Conservation (phyloP, 1,139 yeast genomes). For the Saccharomyces pastorianus region DNA sequence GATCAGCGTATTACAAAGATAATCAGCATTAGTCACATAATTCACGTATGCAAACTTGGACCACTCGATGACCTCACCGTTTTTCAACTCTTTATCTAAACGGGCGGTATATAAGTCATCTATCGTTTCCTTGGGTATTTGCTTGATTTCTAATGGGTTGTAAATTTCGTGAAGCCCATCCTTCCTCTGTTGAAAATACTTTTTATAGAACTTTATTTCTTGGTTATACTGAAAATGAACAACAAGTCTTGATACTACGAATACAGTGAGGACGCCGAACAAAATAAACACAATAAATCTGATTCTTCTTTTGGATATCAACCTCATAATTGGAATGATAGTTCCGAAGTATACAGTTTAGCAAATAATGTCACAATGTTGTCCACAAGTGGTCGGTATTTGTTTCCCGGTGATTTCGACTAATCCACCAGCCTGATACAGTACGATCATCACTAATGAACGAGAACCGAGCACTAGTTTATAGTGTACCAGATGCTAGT, state of each 20-base stretch:
- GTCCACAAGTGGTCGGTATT: neutral
- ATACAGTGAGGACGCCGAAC: constrained; percentile 7
- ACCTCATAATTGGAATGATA: constrained; percentile 9
- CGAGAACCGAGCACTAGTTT: neutral
- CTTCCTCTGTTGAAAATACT: constrained; percentile 22
- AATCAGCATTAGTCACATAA: constrained; percentile 39
- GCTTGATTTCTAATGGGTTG: constrained; percentile 30
- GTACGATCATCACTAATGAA: neutral
- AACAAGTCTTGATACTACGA: constrained; percentile 12
- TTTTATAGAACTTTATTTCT: constrained; percentile 26
- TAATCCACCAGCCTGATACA: neutral
- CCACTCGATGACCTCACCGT: constrained; percentile 30
- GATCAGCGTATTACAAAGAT: constrained; percentile 39
- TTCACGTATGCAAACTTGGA: constrained; percentile 38
- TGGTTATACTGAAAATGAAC: constrained; percentile 27
- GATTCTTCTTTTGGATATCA: constrained; percentile 20
- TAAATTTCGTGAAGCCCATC: constrained; percentile 21
- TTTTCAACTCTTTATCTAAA: constrained; percentile 8
- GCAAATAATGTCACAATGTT: neutral
- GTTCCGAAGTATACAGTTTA: neutral
- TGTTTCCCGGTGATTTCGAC: neutral
- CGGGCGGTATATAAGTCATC: constrained; percentile 18
- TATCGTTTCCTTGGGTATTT: constrained; percentile 26
- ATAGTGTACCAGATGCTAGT: neutral
- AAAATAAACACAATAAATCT: constrained; percentile 12